Evolutionary conservation across 2,329 filamentous ascomycete genomes (phyloP).

Genomic region (Magnaporthales sp.): DNA sequence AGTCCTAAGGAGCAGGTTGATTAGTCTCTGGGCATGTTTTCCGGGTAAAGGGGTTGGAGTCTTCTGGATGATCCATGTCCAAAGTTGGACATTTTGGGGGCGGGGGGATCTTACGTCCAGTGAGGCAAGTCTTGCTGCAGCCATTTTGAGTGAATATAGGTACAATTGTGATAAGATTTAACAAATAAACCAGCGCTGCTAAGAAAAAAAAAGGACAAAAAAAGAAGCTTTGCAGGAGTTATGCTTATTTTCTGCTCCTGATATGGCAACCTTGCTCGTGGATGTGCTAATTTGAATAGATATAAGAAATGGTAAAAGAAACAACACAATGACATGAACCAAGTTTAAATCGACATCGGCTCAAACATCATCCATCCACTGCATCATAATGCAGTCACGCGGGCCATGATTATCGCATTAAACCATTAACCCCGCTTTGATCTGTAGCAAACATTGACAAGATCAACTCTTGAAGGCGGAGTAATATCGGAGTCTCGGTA

Average conservation of each 20-base stretch:
- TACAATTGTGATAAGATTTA: too few species aligned
- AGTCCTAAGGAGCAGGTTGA: conserved; percentile 35
- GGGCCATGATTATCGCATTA: not conserved
- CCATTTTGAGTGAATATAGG: not conserved
- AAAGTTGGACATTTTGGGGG: too few species aligned
- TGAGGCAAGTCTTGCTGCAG: conserved; percentile 1
- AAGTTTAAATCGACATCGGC: not conserved
- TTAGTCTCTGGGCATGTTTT: not conserved
- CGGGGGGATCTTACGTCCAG: conserved; percentile 2
- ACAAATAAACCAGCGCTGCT: not conserved
- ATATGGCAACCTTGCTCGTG: not conserved
- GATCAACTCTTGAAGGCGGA: not conserved
- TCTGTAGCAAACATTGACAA: not conserved
- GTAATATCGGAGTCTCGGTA: not conserved
- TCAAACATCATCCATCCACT: not conserved
- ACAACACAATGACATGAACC: not conserved
- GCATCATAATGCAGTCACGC: not conserved
- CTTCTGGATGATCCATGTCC: too few species aligned
- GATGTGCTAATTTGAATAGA: not conserved
- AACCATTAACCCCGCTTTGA: not conserved
- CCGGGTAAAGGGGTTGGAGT: too few species aligned
- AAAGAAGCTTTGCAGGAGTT: not conserved
- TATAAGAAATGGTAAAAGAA: not conserved
- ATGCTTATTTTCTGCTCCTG: not conserved
- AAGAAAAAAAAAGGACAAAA: not conserved